Conservation (phyloP, 2,329 filamentous ascomycete species). For the Xylaria polymorpha region DNA sequence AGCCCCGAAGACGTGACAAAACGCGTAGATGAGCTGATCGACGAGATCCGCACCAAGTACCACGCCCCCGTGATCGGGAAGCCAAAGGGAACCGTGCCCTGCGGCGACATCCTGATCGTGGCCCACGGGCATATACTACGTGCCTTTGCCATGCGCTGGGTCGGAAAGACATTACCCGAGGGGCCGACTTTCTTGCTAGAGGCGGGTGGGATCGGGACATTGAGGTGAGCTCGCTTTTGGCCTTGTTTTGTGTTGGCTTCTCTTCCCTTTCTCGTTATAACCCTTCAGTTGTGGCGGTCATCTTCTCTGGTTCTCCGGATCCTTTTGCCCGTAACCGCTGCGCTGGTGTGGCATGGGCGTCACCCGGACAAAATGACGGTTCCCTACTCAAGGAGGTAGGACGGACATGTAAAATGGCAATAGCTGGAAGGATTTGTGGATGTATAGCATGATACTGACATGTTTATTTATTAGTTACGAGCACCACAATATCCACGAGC, state of each 20-base stretch:
- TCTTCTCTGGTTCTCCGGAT: neutral
- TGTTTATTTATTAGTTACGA: constrained; percentile 70
- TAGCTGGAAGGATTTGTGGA: neutral
- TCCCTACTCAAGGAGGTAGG: neutral
- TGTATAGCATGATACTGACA: neutral
- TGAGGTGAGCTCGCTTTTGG: constrained; percentile 66
- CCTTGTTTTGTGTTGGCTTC: neutral
- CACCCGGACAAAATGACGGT: neutral
- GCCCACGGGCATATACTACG: constrained; percentile 91
- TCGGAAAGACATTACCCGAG: constrained; percentile 76
- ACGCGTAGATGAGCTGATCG: constrained; percentile 80
- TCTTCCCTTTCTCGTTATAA: neutral
- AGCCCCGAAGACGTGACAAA: constrained; percentile 77
- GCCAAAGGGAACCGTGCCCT: constrained; percentile 55
- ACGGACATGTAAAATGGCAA: neutral
- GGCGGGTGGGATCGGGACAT: constrained; percentile 82
- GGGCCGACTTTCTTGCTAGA: constrained; percentile 87
- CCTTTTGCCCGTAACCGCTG: no score
- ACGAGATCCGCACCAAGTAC: constrained; percentile 75
- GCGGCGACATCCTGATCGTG: constrained; percentile 79
- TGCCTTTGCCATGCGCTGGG: constrained; percentile 89
- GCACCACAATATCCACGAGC: constrained; percentile 80
- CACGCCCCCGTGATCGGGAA: constrained; percentile 72
- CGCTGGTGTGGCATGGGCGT: no score
- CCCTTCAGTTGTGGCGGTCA: no score